A percentile compares a stretch with the other conserved stretches of the same genome.
Conservation (phyloP, 2,329 filamentous ascomycete species). For the Colletotrichum limetticola region DNA sequence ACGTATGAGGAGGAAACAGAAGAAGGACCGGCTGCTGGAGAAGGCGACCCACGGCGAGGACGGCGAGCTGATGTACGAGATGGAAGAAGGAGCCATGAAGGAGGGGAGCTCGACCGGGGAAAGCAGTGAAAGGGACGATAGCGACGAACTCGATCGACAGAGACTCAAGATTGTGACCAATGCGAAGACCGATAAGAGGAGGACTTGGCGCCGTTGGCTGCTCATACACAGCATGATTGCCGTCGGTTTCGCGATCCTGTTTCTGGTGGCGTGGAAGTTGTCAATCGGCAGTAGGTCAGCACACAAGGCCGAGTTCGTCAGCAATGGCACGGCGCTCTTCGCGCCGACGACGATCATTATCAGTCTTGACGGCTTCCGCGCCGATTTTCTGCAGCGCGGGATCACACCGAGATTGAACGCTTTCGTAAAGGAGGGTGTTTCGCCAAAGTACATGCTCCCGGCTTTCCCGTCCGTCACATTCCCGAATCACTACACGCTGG, state of each 20-base stretch:
- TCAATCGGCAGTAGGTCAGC: conserved; percentile 56
- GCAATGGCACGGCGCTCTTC: conserved; percentile 91
- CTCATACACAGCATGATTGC: conserved; percentile 63
- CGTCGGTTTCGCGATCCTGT: conserved; percentile 65
- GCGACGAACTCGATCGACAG: conserved; percentile 67
- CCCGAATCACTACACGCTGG: conserved; percentile 93
- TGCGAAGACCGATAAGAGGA: conserved; percentile 59
- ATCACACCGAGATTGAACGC: conserved; percentile 85
- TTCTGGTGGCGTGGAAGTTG: conserved; percentile 68
- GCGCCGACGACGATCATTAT: conserved; percentile 92
- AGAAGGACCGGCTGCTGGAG: conserved; percentile 62
- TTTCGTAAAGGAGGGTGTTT: conserved; percentile 85
- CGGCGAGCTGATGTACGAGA: conserved; percentile 85
- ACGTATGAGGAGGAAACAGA: conserved; percentile 61
- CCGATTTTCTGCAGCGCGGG: conserved; percentile 87
- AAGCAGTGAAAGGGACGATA: conserved; percentile 69
- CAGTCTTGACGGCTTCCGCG: conserved; percentile 94
- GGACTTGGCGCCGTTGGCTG: conserved; percentile 64
- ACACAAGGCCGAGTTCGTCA: conserved; percentile 53
- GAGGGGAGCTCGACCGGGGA: conserved; percentile 73
- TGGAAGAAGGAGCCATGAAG: conserved; percentile 83
- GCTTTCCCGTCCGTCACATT: conserved; percentile 98
- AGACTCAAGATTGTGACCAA: conserved; percentile 60
- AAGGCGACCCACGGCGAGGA: conserved; percentile 73
- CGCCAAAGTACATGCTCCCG: conserved; percentile 90